Evolutionary conservation across 257 asterid genomes (phyloP), one percentile per base, ranked within the genome.

Genomic region (Przewalskia tangutica): DNA sequence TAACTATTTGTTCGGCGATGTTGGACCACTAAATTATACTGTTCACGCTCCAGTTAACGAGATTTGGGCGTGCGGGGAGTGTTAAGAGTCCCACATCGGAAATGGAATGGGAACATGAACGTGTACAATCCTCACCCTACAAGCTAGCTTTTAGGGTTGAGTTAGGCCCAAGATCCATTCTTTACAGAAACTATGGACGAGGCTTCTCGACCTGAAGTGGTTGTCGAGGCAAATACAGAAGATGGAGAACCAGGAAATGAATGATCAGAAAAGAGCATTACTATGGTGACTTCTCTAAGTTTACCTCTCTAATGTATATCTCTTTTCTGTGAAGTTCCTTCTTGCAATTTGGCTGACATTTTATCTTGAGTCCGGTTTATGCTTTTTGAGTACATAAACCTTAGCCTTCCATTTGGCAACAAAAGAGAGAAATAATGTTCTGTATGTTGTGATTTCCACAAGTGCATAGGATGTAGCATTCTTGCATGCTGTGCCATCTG

Each of bases 181-280:
- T n/a, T n/a, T n/a, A n/a, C n/a, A n/a, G 38, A 48, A 48, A 51
- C 40, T 62, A 79, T 81, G 87, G 66, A 62, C 13, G 83, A 79
- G 40, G 77, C 32, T 70, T n/a, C 82, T 23, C 84, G 44, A 32
- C 32, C 63, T 17, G 82, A 32, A 20, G 42, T 12, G 17, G 48
- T 42, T 66, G 86, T 64, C 51, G 84, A 80, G 63, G 55, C 76
- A 27, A 70, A 58, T 23, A 13, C 84, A 42, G 32, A 44, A 62
- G 42, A 83, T 62, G 83, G 77, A 65, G 81, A 23, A 64, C 66
- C 56, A 53, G 65, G 70, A 62, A 60, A 46, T 32, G 82, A 76
- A 73, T 76, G 77, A 46, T 77, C 62, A 65, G 81, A 36, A 84
- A 81, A 81, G 86, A 86, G 85, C 82, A 81, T 84, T 85, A 83